A percentile compares a stretch with the other conserved stretches of the same genome.
Conservation (phyloP, 495 filamentous ascomycete genomes). For the Lasiosphaeria miniovina region DNA sequence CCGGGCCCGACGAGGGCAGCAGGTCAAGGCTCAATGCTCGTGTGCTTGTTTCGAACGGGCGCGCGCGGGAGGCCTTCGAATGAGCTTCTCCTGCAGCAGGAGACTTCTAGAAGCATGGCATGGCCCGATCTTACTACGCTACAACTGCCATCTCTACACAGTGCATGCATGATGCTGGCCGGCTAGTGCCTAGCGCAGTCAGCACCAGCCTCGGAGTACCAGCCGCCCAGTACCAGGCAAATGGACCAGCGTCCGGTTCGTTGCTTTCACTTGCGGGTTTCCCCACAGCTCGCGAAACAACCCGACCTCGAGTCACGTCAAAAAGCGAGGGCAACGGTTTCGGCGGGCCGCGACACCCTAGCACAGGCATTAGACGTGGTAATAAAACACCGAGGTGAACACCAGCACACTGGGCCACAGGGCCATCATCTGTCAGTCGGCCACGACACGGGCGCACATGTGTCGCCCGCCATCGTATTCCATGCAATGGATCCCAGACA, state of each 20-base stretch:
- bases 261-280: not conserved
- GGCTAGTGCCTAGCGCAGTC: slow-evolving; percentile 3
- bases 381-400: slow-evolving; percentile 13
- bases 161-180: not conserved
- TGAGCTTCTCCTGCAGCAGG: slow-evolving; percentile 12
- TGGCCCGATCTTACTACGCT: not conserved
- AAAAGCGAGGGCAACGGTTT: not conserved
- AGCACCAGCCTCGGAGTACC: not conserved
- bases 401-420: not conserved
- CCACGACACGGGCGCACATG: slow-evolving; percentile 11
- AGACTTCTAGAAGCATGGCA: slow-evolving; percentile 22
- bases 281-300: not conserved
- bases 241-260: no score
- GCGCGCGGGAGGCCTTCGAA: not conserved
- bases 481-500: slow-evolving; percentile 12
- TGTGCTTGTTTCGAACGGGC: not conserved
- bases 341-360: not conserved
- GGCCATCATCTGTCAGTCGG: slow-evolving; percentile 4
- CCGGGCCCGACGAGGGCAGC: no score
- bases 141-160: not conserved
- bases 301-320: not conserved
- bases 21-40: not conserved
- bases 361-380: not conserved
- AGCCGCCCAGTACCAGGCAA: no score
- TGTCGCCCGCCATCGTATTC: slow-evolving; percentile 21